These are phyloP conservation scores for Fusarium coicis DNA, from an alignment of 2,329 filamentous ascomycete species.

Conservation along the genomic window DNA sequence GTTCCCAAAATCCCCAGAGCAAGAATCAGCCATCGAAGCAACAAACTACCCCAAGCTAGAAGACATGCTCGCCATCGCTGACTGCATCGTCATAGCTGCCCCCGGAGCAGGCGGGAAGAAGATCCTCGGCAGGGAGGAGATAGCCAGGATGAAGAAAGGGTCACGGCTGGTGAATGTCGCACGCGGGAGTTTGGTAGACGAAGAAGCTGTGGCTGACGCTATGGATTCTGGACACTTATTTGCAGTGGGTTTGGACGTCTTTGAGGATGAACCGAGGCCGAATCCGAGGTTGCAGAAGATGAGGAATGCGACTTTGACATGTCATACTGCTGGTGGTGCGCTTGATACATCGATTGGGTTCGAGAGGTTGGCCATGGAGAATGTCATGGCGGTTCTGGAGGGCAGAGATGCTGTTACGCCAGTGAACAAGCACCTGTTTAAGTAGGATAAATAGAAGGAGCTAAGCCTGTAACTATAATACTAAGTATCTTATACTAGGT, in stretches of 20 bases:
- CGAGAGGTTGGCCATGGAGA: conserved; percentile 64
- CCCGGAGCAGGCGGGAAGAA: conserved; percentile 20
- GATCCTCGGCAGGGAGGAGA: neutral
- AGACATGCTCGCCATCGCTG: conserved; percentile 12
- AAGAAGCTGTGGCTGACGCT: conserved; percentile 28
- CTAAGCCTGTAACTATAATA: neutral
- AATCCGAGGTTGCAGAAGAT: conserved; percentile 45
- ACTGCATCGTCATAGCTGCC: conserved; percentile 21
- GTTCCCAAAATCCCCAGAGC: conserved; percentile 49
- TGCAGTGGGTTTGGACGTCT: conserved; percentile 45
- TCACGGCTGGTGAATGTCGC: conserved; percentile 66
- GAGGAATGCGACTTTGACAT: conserved; percentile 56
- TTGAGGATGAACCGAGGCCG: conserved; percentile 17
- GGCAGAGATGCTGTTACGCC: conserved; percentile 49
- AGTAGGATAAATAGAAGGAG: neutral
- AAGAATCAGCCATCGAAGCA: conserved; percentile 58
- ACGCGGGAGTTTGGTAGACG: conserved; percentile 36
- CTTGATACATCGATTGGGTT: conserved; percentile 65
- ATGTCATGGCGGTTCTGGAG: conserved; percentile 60
- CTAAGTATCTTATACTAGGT: too few species aligned
- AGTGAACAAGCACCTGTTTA: conserved; percentile 51
- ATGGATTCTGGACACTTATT: conserved; percentile 21
- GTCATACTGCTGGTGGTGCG: conserved; percentile 66
- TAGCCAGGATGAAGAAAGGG: conserved; percentile 61
- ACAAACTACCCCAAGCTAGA: conserved; percentile 41